A percentile compares a stretch with the other conserved stretches of the same genome.
Conservation (phyloP, 2,329 filamentous ascomycete genomes). For the Passalora sequoiae region DNA sequence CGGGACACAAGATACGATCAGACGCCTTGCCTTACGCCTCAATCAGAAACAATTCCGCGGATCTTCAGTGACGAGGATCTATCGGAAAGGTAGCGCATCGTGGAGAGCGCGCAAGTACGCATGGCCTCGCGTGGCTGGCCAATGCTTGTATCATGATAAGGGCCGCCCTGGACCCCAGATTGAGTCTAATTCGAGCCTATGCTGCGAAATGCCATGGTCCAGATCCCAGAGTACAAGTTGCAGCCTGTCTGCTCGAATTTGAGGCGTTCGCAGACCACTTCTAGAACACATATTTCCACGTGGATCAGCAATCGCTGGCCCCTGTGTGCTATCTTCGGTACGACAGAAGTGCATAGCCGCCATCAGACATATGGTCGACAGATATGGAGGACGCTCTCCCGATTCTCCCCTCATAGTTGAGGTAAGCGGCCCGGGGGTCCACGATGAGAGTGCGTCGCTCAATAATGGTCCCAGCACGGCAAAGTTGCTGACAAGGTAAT, state of each 20-base stretch:
- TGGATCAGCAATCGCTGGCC: too few species aligned
- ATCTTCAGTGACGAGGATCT: background rate
- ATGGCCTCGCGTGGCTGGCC: constrained; percentile 5
- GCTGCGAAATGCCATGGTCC: background rate
- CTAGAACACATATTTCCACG: too few species aligned
- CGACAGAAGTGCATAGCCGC: too few species aligned
- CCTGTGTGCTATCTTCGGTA: too few species aligned
- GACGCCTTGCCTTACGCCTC: background rate
- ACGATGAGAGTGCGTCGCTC: too few species aligned
- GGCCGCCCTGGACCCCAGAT: background rate
- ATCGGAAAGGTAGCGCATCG: background rate
- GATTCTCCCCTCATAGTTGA: too few species aligned
- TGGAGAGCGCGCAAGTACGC: background rate
- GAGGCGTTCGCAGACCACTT: background rate
- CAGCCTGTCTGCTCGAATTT: background rate
- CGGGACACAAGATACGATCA: background rate
- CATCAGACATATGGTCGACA: too few species aligned
- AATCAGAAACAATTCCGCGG: constrained; percentile 9
- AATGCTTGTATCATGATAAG: constrained; percentile 11
- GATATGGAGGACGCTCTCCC: too few species aligned
- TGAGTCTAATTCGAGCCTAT: background rate
- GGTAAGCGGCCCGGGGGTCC: too few species aligned
- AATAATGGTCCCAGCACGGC: too few species aligned
- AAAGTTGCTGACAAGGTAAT: too few species aligned
- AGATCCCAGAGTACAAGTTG: background rate